Evolutionary conservation across 2,329 filamentous ascomycete species (phyloP), one percentile per base, ranked within the genome.

Genomic region (Seiridium cupressi): DNA sequence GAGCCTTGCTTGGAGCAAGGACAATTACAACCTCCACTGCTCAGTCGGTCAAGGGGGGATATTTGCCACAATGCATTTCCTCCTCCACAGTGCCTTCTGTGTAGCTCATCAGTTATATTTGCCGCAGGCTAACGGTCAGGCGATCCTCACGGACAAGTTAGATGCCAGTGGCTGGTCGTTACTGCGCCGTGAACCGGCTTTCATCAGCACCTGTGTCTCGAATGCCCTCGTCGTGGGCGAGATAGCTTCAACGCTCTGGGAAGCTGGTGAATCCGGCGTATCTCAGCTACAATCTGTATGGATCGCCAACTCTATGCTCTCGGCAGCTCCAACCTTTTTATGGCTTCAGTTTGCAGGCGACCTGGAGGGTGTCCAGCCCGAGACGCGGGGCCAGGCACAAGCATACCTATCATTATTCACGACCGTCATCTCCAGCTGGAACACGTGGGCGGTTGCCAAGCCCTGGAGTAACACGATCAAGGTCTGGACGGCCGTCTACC

Each of bases 1-100:
- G 7, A 58, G 44, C 7, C 35, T 58, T 44, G 42, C 46, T 32
- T 58, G 55, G 55, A 58, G 55, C 46, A 51, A 40, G n/a, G 55
- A 58, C 6, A 58, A 58, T 46, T 58, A 49, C n/a, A 44, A 51
- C 1, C 32, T 58, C n/a, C 55, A 58, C 35, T 31, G 46, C 38
- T 36, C 55, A 1, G 55, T 58, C 7, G 55, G 55, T 18, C 55
- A 58, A 6, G 55, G 55, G 5, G 34, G 34, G 6, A 42, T 58
- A 6, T 58, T 58, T 26, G 55, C 44, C 55, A 58, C 55, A 8
- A 58, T 58, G 55, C 55, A 58, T 32, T 58, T 58, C 6, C 46
- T 58, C 13, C 55, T 58, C 10, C 55, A 51, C 46, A 58, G 55
- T 31, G 55, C 55, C 31, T 58, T 58, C 13, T 58, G 55, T 18